phyloP scores from a whole-genome alignment of 140 eudicot genomes.

The Flaveria floridana region DNA sequence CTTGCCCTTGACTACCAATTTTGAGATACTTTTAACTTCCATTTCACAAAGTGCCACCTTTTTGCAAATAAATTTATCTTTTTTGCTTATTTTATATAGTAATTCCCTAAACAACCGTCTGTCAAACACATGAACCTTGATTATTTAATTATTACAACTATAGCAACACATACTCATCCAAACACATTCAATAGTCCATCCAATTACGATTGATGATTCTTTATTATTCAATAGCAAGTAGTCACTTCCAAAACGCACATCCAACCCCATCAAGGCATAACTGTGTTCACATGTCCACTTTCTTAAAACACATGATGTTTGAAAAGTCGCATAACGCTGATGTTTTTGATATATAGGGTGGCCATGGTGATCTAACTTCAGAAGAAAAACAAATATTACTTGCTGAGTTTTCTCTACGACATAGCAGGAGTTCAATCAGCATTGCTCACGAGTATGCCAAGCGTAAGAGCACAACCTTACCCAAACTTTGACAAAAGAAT shows the following conservation, averaged over 20 bases:
- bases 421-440: conserved; percentile 60
- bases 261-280: background rate
- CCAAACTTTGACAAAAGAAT: conserved; percentile 45
- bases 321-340: conserved; percentile 2
- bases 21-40: background rate
- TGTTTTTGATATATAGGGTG: conserved; percentile 49
- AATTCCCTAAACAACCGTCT: background rate
- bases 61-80: background rate
- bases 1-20: background rate
- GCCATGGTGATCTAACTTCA: conserved; percentile 74
- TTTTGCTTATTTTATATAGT: too few relatives aligned
- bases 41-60: background rate
- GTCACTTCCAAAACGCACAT: background rate
- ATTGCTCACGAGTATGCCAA: conserved; percentile 73
- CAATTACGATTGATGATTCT: background rate
- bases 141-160: background rate
- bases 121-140: background rate
- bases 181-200: background rate
- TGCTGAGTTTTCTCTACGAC: conserved; percentile 84
- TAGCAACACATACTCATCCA: background rate
- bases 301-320: background rate
- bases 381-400: conserved; percentile 84
- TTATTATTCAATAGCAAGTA: background rate
- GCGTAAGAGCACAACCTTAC: conserved; percentile 41
- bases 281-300: background rate